Percentiles rank a stretch among this genome's conserved stretches.
Conservation (phyloP, 2,329 filamentous ascomycete genomes). For the Dothideomycetes sp. region DNA sequence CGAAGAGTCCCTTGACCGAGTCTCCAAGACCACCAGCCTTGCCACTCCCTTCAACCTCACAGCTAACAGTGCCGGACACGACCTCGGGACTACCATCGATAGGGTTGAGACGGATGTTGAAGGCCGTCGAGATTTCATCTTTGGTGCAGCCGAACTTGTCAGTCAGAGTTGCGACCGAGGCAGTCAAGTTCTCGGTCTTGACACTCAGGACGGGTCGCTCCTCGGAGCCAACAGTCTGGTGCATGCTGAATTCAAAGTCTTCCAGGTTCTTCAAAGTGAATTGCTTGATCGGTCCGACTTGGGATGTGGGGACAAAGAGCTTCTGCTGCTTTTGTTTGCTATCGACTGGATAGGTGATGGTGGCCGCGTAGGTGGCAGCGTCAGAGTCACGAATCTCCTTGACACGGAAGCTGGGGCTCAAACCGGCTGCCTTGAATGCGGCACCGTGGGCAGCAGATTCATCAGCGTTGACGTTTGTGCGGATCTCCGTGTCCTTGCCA, state of each 20-base stretch:
- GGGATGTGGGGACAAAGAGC: constrained; percentile 69
- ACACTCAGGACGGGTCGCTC: constrained; percentile 57
- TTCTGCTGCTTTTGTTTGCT: constrained; percentile 64
- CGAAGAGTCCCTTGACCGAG: constrained; percentile 91
- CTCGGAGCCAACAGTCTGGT: constrained; percentile 52
- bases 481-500: constrained; percentile 65
- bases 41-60: constrained; percentile 61
- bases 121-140: constrained; percentile 68
- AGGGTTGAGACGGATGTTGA: constrained; percentile 60
- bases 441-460: constrained; percentile 94
- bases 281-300: constrained; percentile 70
- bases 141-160: constrained; percentile 68
- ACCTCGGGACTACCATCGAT: constrained; percentile 74
- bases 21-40: constrained; percentile 78
- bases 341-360: constrained; percentile 59
- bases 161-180: constrained; percentile 65
- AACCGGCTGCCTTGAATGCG: constrained; percentile 81
- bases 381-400: constrained; percentile 91
- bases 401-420: constrained; percentile 92
- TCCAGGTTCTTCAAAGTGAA: constrained; percentile 71
- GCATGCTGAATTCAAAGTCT: constrained; percentile 72
- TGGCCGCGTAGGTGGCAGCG: constrained; percentile 59
- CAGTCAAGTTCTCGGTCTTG: constrained; percentile 75
- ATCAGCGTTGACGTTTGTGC: constrained; percentile 91
- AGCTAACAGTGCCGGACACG: constrained; percentile 65